Evolutionary conservation across 2,329 filamentous ascomycete genomes (phyloP).

Genomic region (Coniochaeta sp.): DNA sequence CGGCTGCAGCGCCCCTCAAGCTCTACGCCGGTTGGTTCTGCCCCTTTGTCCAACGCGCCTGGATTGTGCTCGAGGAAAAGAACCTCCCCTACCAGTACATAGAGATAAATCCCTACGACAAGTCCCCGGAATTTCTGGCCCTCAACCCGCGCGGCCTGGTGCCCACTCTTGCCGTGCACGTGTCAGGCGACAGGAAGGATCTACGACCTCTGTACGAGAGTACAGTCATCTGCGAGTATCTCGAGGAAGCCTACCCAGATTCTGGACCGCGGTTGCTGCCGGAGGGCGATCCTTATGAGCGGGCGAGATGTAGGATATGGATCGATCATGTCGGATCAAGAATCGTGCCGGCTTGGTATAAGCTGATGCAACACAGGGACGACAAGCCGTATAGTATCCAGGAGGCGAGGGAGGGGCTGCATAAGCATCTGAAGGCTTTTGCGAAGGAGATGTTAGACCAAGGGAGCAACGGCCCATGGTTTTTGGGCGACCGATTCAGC

Average conservation of each 20-base stretch:
- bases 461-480: constrained; percentile 52
- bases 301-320: constrained; percentile 63
- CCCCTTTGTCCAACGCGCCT: constrained; percentile 61
- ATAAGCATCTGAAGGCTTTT: constrained; percentile 51
- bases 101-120: constrained; percentile 73
- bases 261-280: constrained; percentile 42
- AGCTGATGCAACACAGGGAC: constrained; percentile 46
- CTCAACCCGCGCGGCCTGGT: constrained; percentile 71
- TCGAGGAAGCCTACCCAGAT: constrained; percentile 61
- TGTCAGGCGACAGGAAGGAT: constrained; percentile 17
- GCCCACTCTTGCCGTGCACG: constrained; percentile 54
- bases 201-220: constrained; percentile 64
- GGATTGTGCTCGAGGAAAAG: constrained; percentile 69
- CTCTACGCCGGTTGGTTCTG: constrained; percentile 73
- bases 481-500: constrained; percentile 54
- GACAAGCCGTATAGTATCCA: constrained; percentile 41
- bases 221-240: constrained; percentile 64
- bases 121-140: constrained; percentile 57
- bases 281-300: constrained; percentile 47
- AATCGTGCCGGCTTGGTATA: constrained; percentile 64
- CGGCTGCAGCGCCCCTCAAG: constrained; percentile 45
- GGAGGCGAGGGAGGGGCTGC: constrained; percentile 49
- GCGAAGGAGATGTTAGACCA: constrained; percentile 51
- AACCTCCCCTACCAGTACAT: constrained; percentile 66
- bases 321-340: constrained; percentile 62